A percentile compares a stretch with the other conserved stretches of the same genome.
phyloP scores from a whole-genome alignment of 441 rosid species.

The Populus hybrid region DNA sequence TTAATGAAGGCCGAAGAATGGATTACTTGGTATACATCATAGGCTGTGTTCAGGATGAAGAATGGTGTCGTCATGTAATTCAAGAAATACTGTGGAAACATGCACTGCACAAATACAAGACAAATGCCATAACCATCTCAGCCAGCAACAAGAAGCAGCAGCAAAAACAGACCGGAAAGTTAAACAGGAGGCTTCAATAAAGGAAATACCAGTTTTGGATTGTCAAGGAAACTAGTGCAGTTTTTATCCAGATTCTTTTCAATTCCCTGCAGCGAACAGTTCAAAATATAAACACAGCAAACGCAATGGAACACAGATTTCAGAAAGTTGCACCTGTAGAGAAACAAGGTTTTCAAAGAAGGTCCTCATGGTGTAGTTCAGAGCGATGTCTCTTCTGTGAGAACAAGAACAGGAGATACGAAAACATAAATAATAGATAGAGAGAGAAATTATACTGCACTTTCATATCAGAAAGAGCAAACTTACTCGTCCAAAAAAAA shows the following conservation, averaged over 20 bases:
- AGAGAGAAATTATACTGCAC: background rate
- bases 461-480: background rate
- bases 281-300: background rate
- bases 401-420: constrained; percentile 2
- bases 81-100: constrained; percentile 76
- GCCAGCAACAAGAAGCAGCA: background rate
- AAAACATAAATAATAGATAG: background rate
- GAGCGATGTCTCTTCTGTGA: constrained; percentile 62
- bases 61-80: constrained; percentile 57
- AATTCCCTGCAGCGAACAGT: constrained; percentile 52
- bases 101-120: constrained; percentile 51
- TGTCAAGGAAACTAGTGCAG: constrained; percentile 45
- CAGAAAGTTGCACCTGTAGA: constrained; percentile 49
- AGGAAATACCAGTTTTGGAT: constrained; percentile 57
- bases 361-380: constrained; percentile 62
- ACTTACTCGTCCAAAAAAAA: constrained; percentile 78
- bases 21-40: constrained; percentile 78
- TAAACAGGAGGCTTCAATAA: background rate
- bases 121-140: background rate
- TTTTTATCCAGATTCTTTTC: constrained; percentile 50
- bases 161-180: background rate
- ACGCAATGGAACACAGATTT: background rate
- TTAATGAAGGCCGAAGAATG: background rate
- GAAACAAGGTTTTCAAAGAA: constrained; percentile 51
- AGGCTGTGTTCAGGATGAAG: constrained; percentile 76